Base-by-base conservation (phyloP, 108 stramenopile species). In the Pseudonitzschia pungens region DNA sequence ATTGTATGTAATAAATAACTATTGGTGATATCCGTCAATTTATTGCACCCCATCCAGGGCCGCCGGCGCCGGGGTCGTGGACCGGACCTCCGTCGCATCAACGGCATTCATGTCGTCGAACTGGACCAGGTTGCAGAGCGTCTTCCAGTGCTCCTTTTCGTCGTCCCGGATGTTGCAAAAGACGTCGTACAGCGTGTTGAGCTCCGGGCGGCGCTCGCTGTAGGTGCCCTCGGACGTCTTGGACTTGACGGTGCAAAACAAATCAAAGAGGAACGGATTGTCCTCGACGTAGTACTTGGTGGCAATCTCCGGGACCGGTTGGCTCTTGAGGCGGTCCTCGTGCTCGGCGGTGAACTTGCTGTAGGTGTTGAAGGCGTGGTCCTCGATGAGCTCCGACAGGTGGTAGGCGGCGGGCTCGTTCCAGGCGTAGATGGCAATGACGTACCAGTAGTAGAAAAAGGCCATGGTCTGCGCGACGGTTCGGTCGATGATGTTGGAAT, bases 381-480 rank as follows among this genome's bases (percentile, higher is more conserved):
- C 86, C 77, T 97, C 96, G 55, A 97, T 82, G 31, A 82, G 71
- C 78, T 97, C 83, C 32, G 69, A 82, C 63, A 97, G 75, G 73
- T 94, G 82, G 71, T 97, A 97, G 9, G 96, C 96, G 59, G 77
- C 81, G 12, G 78, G 42, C 24, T 92, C 92, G 63, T 84, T 84
- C 56, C 82, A 55, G 15, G 90, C 44, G 74, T 96, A 98, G 11
- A 97, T 65, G 40, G 87, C 63, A 14, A 93, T 78, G 28, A 96
- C 84, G 42, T 89, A 77, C 87, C 91, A 94, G 70, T 94, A 98
- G 59, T 98, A 98, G 29, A 89, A 86, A 74, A 98, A 88, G 32
- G 98, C 98, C 41, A 92, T 79, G 64, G 91, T 83, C 72, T 97
- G 96, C 1, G 97, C 98, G 16, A 98, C 28, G 68, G 84, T 83